A percentile compares a stretch with the other conserved stretches of the same genome.
These are phyloP conservation scores for Raffaelea arxii DNA, from an alignment of 2,329 filamentous ascomycete genomes.

Conservation along the genomic window DNA sequence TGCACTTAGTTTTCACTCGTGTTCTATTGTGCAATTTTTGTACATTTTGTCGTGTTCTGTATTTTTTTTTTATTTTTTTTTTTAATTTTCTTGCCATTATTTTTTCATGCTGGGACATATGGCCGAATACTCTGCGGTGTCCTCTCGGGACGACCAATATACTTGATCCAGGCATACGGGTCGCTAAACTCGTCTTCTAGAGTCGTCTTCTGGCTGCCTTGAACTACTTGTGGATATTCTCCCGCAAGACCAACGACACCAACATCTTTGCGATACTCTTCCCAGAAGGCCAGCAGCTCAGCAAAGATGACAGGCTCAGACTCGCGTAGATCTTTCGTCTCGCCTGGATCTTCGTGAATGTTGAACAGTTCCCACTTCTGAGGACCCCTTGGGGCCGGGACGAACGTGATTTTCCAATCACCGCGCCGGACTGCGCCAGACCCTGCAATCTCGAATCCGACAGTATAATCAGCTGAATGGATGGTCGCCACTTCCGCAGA, in stretches of 20 bases:
- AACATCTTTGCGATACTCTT: constrained; percentile 35
- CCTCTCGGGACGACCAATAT: neutral
- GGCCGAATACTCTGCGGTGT: no score
- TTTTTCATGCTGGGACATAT: no score
- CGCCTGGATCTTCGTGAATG: constrained; percentile 20
- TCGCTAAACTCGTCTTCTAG: neutral
- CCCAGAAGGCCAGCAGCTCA: constrained; percentile 18
- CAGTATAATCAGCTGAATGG: constrained; percentile 8
- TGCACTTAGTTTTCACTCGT: no score
- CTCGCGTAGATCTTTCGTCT: constrained; percentile 20
- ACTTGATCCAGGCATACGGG: constrained; percentile 2
- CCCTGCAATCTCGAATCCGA: constrained; percentile 26
- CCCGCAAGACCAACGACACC: constrained; percentile 37
- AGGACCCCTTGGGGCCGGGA: constrained; percentile 18
- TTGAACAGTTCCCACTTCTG: constrained; percentile 25
- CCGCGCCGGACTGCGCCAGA: constrained; percentile 23
- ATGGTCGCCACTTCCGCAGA: neutral
- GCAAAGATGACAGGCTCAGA: constrained; percentile 17
- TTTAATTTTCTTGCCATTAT: no score
- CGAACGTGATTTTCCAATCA: constrained; percentile 21
- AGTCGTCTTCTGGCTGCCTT: neutral
- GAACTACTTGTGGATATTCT: constrained; percentile 2
- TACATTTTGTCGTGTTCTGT: no score
- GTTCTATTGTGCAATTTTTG: no score
- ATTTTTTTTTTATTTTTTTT: no score